phyloP scores from a whole-genome alignment of 164 flowering plant species.

The Sextonia rubra region DNA sequence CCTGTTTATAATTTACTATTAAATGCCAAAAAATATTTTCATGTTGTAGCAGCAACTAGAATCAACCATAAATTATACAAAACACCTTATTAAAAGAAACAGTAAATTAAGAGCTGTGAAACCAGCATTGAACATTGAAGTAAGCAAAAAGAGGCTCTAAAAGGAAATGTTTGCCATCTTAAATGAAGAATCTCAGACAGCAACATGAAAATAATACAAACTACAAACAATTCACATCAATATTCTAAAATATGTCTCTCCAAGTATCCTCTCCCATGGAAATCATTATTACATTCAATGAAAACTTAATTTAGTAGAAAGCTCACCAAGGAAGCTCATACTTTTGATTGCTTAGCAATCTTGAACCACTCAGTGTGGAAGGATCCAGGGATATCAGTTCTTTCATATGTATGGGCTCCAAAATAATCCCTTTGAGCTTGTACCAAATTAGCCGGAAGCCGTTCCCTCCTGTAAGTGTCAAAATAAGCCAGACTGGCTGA shows the following conservation, averaged over 20 bases:
- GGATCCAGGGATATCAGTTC: constrained; percentile 50
- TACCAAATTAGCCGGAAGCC: constrained; percentile 69
- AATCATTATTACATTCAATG: not conserved
- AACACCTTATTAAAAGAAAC: not conserved
- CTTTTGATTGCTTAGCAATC: constrained; percentile 33
- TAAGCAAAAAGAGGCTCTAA: no score
- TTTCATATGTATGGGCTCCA: constrained; percentile 79
- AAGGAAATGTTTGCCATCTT: not conserved
- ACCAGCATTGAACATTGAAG: not conserved
- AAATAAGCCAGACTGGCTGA: constrained; percentile 64
- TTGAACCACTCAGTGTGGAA: constrained; percentile 79
- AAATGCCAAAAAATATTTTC: not conserved
- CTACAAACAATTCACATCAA: not conserved
- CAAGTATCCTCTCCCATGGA: not conserved
- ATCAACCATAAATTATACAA: not conserved
- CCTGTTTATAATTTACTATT: not conserved
- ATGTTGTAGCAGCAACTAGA: not conserved
- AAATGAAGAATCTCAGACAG: not conserved
- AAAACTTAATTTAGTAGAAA: not conserved
- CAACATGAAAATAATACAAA: not conserved
- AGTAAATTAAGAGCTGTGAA: no score
- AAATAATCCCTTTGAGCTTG: constrained; percentile 75
- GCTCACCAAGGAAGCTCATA: not conserved
- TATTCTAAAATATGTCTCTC: not conserved
- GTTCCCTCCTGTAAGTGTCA: constrained; percentile 55